phyloP scores from a whole-genome alignment of 495 filamentous ascomycete species.

The Penicillium subrubescens region DNA sequence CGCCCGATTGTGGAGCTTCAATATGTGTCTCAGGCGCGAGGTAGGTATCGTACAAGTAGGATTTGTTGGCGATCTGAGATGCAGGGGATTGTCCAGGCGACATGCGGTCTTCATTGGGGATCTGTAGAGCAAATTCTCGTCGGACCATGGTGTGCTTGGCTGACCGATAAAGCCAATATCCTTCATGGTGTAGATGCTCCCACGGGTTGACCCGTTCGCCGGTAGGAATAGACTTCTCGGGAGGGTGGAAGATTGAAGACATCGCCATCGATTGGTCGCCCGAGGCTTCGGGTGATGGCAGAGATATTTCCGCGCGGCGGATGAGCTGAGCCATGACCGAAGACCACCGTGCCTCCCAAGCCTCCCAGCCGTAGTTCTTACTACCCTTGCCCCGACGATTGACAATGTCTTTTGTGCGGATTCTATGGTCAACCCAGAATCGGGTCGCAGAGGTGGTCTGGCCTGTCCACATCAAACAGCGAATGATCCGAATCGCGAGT shows the following conservation, averaged over 20 bases:
- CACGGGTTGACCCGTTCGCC: constrained; percentile 70
- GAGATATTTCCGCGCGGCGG: constrained; percentile 56
- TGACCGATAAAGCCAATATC: constrained; percentile 80
- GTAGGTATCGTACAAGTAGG: constrained; percentile 80
- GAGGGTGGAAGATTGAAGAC: constrained; percentile 53
- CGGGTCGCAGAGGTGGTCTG: constrained; percentile 73
- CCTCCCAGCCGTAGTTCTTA: constrained; percentile 81
- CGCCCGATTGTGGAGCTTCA: constrained; percentile 62
- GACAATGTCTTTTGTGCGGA: constrained; percentile 69
- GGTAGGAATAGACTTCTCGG: constrained; percentile 68
- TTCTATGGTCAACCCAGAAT: constrained; percentile 73
- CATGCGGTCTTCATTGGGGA: constrained; percentile 73
- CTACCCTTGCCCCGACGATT: constrained; percentile 82
- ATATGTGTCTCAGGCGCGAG: constrained; percentile 75
- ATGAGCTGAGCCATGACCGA: constrained; percentile 79
- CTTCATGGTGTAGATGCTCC: constrained; percentile 82
- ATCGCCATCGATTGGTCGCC: constrained; percentile 17
- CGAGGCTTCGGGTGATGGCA: constrained; percentile 31
- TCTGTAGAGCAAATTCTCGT: constrained; percentile 61
- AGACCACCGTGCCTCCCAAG: constrained; percentile 85
- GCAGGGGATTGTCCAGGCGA: constrained; percentile 68
- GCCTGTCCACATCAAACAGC: constrained; percentile 76
- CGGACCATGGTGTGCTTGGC: constrained; percentile 66
- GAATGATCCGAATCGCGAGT: constrained; percentile 74
- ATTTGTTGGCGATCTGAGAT: constrained; percentile 65